A percentile compares a stretch with the other conserved stretches of the same genome.
Evolutionary conservation across 768 basidiomycete species (phyloP).

Genomic region (Panaeolus cyanescens): DNA sequence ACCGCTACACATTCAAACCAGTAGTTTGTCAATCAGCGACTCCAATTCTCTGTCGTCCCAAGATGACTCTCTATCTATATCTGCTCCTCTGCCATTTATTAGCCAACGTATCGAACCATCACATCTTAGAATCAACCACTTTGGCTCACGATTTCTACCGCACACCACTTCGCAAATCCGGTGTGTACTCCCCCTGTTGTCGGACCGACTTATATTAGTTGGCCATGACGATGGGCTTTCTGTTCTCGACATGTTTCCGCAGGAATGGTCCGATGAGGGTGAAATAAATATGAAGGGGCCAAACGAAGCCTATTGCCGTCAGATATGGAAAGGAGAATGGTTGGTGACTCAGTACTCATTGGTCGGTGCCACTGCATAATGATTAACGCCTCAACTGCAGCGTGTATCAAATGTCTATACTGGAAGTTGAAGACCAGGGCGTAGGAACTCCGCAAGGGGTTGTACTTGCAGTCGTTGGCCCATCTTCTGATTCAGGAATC

Average conservation of each 20-base stretch:
- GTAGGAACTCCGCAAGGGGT: constrained; percentile 66
- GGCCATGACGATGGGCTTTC: constrained; percentile 82
- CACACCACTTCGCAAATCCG: constrained; percentile 77
- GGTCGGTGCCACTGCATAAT: neutral
- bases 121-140: constrained; percentile 70
- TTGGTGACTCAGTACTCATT: constrained; percentile 30
- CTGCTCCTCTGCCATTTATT: constrained; percentile 43
- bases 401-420: constrained; percentile 74
- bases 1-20: constrained; percentile 48
- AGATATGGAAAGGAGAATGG: constrained; percentile 82
- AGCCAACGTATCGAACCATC: constrained; percentile 59
- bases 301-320: constrained; percentile 65
- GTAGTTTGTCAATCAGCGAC: constrained; percentile 33
- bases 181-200: constrained; percentile 70
- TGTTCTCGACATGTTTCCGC: constrained; percentile 81
- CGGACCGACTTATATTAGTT: constrained; percentile 68
- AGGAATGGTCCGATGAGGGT: constrained; percentile 62
- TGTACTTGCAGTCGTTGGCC: constrained; percentile 73
- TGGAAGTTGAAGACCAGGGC: constrained; percentile 65
- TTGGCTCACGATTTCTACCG: constrained; percentile 85
- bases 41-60: constrained; percentile 21
- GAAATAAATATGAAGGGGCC: constrained; percentile 58
- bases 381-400: constrained; percentile 34
- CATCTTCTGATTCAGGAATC: constrained; percentile 46
- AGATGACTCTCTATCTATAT: constrained; percentile 29